Evolutionary conservation across 164 flowering plant species (phyloP).

Genomic region (Liquidambar formosana): DNA sequence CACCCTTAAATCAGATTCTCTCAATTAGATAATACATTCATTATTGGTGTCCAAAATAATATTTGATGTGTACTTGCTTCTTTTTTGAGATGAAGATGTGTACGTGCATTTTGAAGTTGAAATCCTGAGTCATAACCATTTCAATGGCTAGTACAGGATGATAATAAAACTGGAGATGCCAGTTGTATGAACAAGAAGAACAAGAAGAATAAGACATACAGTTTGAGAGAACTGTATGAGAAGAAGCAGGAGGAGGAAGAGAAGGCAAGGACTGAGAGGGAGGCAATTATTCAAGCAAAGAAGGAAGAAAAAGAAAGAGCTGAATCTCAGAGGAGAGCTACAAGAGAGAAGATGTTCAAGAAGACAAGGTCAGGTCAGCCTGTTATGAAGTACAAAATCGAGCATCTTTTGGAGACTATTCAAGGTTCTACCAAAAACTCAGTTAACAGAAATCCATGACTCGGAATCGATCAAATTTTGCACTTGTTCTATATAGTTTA

Average conservation of each 20-base stretch:
- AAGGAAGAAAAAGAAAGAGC: conserved; percentile 59
- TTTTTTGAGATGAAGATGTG: no score
- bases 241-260: conserved; percentile 63
- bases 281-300: conserved; percentile 56
- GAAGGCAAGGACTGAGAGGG: conserved; percentile 70
- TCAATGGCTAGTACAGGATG: conserved; percentile 34
- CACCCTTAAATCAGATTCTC: background rate
- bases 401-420: conserved; percentile 64
- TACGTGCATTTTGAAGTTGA: background rate
- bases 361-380: conserved; percentile 84
- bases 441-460: background rate
- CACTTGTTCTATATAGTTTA: background rate
- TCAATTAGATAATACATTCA: background rate
- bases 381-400: conserved; percentile 89
- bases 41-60: background rate
- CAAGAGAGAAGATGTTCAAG: conserved; percentile 68
- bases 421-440: conserved; percentile 32
- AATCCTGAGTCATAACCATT: background rate
- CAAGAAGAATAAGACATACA: conserved; percentile 20
- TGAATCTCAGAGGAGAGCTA: conserved; percentile 56
- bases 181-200: conserved; percentile 22
- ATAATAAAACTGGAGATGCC: conserved; percentile 15
- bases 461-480: background rate
- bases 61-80: background rate
- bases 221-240: conserved; percentile 56